Evolutionary conservation across 345 rosid species (phyloP).

Genomic region (Lepidium aucheri): DNA sequence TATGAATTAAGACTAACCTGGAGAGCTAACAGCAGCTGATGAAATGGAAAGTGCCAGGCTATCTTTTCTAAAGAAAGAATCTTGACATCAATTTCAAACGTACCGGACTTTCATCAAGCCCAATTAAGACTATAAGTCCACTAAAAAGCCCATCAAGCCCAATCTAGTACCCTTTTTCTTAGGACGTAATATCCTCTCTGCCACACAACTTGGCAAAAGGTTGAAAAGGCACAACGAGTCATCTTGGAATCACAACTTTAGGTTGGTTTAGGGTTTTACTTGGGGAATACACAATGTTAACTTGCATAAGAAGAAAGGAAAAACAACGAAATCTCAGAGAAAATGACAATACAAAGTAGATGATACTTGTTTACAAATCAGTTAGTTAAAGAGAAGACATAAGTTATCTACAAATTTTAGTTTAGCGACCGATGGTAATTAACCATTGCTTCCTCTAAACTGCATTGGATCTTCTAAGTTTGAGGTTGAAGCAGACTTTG

Average conservation of each 20-base stretch:
- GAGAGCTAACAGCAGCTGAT: too few species aligned
- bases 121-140: not conserved
- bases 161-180: not conserved
- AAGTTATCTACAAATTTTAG: not conserved
- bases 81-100: too few species aligned
- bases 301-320: too few species aligned
- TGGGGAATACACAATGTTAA: too few species aligned
- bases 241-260: too few species aligned
- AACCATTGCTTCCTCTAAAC: constrained; percentile 10
- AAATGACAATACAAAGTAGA: not conserved
- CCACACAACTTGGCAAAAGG: not conserved
- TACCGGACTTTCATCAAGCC: too few species aligned
- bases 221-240: too few species aligned
- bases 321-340: too few species aligned
- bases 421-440: not conserved
- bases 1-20: not conserved
- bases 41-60: not conserved
- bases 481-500: not conserved
- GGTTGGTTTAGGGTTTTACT: too few species aligned
- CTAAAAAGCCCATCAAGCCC: not conserved
- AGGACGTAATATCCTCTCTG: not conserved
- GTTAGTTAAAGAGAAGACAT: not conserved
- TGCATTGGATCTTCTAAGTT: constrained; percentile 6
- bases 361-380: not conserved
- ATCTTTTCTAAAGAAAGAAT: too few species aligned